These are phyloP conservation scores for Phaffomyces opuntiae DNA, from an alignment of 805 yeast species.

Conservation along the genomic window DNA sequence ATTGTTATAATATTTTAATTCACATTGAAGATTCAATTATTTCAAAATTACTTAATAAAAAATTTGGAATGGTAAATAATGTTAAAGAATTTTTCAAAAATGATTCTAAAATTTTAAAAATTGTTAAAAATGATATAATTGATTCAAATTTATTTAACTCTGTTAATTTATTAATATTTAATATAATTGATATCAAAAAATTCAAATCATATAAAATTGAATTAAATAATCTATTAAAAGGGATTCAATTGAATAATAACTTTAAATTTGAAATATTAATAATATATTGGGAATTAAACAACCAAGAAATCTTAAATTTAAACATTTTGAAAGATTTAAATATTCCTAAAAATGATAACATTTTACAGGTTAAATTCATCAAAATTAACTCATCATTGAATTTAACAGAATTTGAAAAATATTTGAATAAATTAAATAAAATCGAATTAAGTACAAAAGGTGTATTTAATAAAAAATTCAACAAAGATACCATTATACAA, in stretches of 20 bases:
- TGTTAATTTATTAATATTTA: constrained; percentile 30
- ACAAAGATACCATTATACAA: neutral
- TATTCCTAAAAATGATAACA: constrained; percentile 21
- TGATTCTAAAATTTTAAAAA: constrained; percentile 9
- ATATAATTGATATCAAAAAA: constrained; percentile 29
- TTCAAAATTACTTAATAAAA: constrained; percentile 26
- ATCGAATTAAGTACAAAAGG: constrained; percentile 30
- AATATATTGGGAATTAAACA: constrained; percentile 34
- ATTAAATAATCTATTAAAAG: constrained; percentile 28
- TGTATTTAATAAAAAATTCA: constrained; percentile 18
- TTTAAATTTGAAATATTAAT: constrained; percentile 27
- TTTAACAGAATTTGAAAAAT: constrained; percentile 14
- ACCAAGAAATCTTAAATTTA: constrained; percentile 14
- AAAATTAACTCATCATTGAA: constrained; percentile 25
- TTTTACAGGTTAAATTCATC: constrained; percentile 23
- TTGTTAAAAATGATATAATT: constrained; percentile 21
- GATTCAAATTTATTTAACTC: constrained; percentile 22
- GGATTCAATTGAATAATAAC: constrained; percentile 28
- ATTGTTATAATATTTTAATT: constrained; percentile 10
- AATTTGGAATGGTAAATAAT: constrained; percentile 22
- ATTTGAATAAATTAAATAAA: constrained; percentile 18
- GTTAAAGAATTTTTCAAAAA: neutral
- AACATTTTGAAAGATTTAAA: constrained; percentile 26
- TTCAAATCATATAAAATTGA: constrained; percentile 23
- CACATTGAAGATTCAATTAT: constrained; percentile 23